phyloP scores from a whole-genome alignment of 1,139 yeast genomes.

The Suhomyces anneliseae region DNA sequence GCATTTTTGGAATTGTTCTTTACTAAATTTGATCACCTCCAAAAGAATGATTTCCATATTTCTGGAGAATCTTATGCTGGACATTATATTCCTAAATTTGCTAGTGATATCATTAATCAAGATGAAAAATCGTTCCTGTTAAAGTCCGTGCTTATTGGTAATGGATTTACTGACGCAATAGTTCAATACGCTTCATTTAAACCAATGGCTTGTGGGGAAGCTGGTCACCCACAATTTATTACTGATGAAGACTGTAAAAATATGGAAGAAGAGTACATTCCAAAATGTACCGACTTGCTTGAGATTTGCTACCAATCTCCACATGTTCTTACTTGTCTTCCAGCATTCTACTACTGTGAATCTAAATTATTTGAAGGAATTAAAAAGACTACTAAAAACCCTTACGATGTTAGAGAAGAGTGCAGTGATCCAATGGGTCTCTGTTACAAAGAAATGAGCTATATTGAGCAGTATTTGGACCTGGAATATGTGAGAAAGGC shows the following conservation, averaged over 20 bases:
- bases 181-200: constrained; percentile 64
- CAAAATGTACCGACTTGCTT: constrained; percentile 11
- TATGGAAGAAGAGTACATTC: constrained; percentile 10
- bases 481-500: constrained; percentile 11
- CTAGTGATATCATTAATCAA: constrained; percentile 63
- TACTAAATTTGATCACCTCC: constrained; percentile 37
- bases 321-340: constrained; percentile 12
- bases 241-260: constrained; percentile 45
- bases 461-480: constrained; percentile 13
- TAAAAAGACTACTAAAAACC: constrained; percentile 10
- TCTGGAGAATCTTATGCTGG: constrained; percentile 89
- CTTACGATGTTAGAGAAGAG: constrained; percentile 14
- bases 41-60: constrained; percentile 61
- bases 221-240: constrained; percentile 65
- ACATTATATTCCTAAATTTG: constrained; percentile 77
- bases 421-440: constrained; percentile 6
- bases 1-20: constrained; percentile 29
- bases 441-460: constrained; percentile 12
- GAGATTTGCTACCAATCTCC: constrained; percentile 11
- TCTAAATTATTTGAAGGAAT: constrained; percentile 9
- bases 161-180: constrained; percentile 75
- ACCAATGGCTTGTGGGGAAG: constrained; percentile 82
- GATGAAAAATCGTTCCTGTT: constrained; percentile 64
- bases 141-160: constrained; percentile 72
- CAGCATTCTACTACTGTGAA: constrained; percentile 10